Evolutionary conservation across 2,329 filamentous ascomycete species (phyloP), one percentile per base, ranked within the genome.

Genomic region (Aspergillus fijiensis): DNA sequence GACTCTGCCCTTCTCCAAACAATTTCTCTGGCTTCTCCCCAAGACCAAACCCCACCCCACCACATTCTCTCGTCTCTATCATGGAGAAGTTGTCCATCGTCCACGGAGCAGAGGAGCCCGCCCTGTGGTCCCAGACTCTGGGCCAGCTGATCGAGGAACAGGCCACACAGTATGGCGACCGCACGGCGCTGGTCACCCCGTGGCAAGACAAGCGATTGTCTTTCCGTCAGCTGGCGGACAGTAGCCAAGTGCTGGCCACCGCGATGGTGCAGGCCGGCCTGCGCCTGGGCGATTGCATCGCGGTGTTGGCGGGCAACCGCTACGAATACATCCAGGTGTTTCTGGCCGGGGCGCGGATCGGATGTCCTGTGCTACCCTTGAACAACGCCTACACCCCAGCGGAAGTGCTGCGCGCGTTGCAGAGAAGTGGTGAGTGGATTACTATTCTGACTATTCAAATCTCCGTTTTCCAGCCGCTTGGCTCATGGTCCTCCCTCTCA

Each of bases 351-450:
- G 84, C 85, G 55, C 80, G 83, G 58, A 42, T 88, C 47, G 85
- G 39, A 45, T 45, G 39, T 19, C 39, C 39, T 19, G 86, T 16
- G 84, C 81, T 52, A 84, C 87, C 27, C 79, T 56, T 90, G 53
- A 91, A 91, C 76, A 91, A 89, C 75, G 91, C 88, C 0, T 91
- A 91, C 71, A 91, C 88, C 4, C 80, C 85, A 4, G 77, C 86
- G 53, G 75, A 79, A 31, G 39, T 48, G 74, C 9, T 49, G 16
- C 25, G 50, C 14, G 35, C 57, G 4, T 19, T 59, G 39, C 39
- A 45, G 39, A 45, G n/a, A 19, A 45, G 39, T 45, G 5, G 39
- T 45, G 39, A 16, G 39, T 45, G 23, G 4, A 1, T 23, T 23
- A 4, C 23, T 5, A 23, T 23, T 1, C 23, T 21, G 2, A 21